Evolutionary conservation across 345 rosid genomes (phyloP), one percentile per base, ranked within the genome.

Genomic region (Eutrema yunnanense): DNA sequence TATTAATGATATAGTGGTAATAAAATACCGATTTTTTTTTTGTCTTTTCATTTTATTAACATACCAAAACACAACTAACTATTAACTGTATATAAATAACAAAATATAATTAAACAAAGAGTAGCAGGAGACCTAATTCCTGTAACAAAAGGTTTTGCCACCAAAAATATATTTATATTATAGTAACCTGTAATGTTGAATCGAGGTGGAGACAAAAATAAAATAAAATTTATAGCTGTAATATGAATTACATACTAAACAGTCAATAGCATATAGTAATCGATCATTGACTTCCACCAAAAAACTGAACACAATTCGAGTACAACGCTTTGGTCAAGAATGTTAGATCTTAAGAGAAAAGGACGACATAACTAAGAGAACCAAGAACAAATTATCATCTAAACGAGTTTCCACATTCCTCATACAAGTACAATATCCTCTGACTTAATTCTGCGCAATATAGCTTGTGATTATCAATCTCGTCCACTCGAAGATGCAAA

Each of bases 401-500:
- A 33, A 56, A 70, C n/a, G 71, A 57, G 58, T 57, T 70, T 56
- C 67, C 68, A 67, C 66, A 73, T 40, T 69, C 70, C 16, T 74
- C 78, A 37, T 59, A 81, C 47, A 82, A 73, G 5, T 79, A 57
- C 59, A 79, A 47, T 37, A 84, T 71, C 51, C 63, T 86, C 54
- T 82, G 68, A 26, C 81, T 79, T 66, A 86, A 38, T 58, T 65
- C 82, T 19, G 74, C 81, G 8, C 77, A 69, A 2, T 64, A 82
- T 30, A 81, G 10, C 46, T 50, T 69, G 16, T 52, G 34, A 42
- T 34, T 9, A 52, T 74, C 71, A 77, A 78, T 41, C 13, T 59
- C 29, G 0, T 4, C 61, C 71, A 82, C 82, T 86, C 83, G 84
- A 70, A 90, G 53, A 65, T 83, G 90, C 50, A 88, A 74, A 69